Evolutionary conservation across 305 asterid species (phyloP).

Genomic region (Fraxinus xanthoxyloides): DNA sequence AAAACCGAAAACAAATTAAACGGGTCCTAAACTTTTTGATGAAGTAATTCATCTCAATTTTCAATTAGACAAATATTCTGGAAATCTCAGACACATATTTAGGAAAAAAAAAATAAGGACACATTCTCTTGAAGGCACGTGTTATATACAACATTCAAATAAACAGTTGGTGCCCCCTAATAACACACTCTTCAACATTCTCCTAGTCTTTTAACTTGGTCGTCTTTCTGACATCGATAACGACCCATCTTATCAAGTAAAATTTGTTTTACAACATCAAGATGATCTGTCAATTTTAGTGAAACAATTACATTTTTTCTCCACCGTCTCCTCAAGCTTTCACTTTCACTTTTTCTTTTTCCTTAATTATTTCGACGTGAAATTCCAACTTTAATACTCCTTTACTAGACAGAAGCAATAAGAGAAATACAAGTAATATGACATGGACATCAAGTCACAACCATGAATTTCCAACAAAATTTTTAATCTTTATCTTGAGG

Average conservation of each 20-base stretch:
- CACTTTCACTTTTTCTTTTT: background rate
- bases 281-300: background rate
- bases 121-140: no score
- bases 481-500: slow-evolving; percentile 19
- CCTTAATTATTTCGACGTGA: background rate
- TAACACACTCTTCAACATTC: background rate
- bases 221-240: background rate
- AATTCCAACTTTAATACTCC: background rate
- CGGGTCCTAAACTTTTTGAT: background rate
- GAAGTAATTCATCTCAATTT: background rate
- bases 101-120: background rate
- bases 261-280: background rate
- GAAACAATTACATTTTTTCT: background rate
- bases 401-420: background rate
- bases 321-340: background rate
- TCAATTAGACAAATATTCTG: no score
- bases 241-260: background rate
- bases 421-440: background rate
- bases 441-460: background rate
- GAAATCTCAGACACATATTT: background rate
- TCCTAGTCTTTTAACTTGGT: background rate
- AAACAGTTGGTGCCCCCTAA: background rate
- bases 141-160: no score
- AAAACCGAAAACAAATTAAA: no score
- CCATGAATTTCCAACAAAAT: background rate